phyloP scores from a whole-genome alignment of 345 rosid genomes.

The Camelina laxa region DNA sequence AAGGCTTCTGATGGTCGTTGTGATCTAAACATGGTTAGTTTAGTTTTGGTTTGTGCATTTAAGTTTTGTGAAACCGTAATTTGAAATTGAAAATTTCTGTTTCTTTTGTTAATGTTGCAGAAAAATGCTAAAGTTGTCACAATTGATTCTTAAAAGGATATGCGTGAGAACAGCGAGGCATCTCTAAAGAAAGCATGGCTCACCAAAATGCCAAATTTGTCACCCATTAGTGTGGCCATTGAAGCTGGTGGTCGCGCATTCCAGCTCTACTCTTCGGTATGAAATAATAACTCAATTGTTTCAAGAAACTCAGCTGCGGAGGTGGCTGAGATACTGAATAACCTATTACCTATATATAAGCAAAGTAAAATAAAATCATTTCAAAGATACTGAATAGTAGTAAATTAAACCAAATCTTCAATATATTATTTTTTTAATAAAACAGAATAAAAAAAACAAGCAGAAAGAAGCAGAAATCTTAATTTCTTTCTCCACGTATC shows the following conservation, averaged over 20 bases:
- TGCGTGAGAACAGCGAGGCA: constrained; percentile 61
- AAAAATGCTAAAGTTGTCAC: constrained; percentile 83
- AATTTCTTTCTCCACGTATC: no score
- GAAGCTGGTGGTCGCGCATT: constrained; percentile 86
- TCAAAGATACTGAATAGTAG: no score
- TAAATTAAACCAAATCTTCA: no score
- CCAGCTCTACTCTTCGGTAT: constrained; percentile 66
- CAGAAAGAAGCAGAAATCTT: no score
- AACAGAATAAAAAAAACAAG: no score
- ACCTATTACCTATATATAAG: no score
- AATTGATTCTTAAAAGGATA: constrained; percentile 75
- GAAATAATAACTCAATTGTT: not conserved
- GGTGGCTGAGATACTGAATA: no score
- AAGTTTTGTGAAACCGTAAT: not conserved
- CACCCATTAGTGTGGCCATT: constrained; percentile 81
- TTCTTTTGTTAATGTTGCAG: constrained; percentile 48
- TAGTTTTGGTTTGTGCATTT: not conserved
- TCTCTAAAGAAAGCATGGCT: constrained; percentile 79
- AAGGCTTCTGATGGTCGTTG: constrained; percentile 61
- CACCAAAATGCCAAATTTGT: no score
- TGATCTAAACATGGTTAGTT: constrained; percentile 69
- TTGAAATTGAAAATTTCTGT: not conserved
- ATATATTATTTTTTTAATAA: no score
- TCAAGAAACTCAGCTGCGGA: no score
- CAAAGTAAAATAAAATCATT: no score